A percentile compares a stretch with the other conserved stretches of the same genome.
These are phyloP conservation scores for Cyclotella cryptica DNA, from an alignment of 108 stramenopile genomes.

Conservation along the genomic window DNA sequence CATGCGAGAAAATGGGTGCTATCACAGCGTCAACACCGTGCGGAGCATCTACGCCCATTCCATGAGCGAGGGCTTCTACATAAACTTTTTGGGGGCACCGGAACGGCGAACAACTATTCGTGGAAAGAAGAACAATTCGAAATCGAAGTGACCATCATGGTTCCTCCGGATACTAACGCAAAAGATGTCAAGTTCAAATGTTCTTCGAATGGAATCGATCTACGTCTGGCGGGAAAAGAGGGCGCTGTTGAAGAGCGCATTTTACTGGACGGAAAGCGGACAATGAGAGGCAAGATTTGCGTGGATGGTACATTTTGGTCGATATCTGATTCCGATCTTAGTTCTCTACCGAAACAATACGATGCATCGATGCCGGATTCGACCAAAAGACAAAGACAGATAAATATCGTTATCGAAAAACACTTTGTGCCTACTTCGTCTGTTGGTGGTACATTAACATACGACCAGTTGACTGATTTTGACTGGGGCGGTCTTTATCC, in stretches of 20 bases:
- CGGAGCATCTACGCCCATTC: too few relatives aligned
- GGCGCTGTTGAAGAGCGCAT: constrained; percentile 31
- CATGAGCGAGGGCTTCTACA: too few relatives aligned
- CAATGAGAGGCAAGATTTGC: constrained; percentile 66
- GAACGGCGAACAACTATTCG: constrained; percentile 68
- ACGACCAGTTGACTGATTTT: constrained; percentile 63
- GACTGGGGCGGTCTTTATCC: constrained; percentile 87
- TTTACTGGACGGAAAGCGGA: constrained; percentile 68
- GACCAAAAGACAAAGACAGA: constrained; percentile 35
- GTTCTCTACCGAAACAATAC: not conserved
- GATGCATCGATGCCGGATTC: not conserved
- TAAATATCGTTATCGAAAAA: constrained; percentile 80
- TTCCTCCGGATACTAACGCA: constrained; percentile 68
- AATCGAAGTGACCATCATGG: constrained; percentile 73
- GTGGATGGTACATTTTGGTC: constrained; percentile 89
- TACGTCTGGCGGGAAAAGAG: constrained; percentile 32
- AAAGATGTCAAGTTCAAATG: constrained; percentile 74
- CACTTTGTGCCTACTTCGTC: constrained; percentile 37
- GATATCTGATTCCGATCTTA: constrained; percentile 59
- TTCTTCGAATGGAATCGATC: constrained; percentile 59
- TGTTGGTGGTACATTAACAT: constrained; percentile 28
- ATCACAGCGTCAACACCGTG: too few relatives aligned
- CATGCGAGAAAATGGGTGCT: too few relatives aligned
- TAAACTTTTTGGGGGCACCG: constrained; percentile 54
- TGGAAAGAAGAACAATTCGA: constrained; percentile 89